Base-by-base conservation (phyloP, 2,329 filamentous ascomycete genomes). In the Celoporthe dispersa region DNA sequence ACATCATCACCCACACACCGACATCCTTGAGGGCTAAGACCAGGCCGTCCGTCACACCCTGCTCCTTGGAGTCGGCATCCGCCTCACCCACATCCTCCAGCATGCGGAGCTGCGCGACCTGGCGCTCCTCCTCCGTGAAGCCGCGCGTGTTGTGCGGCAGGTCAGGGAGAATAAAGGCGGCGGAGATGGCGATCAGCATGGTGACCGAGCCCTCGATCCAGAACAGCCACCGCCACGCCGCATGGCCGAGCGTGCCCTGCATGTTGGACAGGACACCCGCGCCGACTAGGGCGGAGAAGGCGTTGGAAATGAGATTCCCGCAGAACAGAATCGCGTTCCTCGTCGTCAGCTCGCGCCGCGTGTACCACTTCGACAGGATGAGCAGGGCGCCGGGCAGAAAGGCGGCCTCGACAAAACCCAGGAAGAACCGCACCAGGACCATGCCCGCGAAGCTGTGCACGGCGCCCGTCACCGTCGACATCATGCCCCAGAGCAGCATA, bases 281-380 rank as follows among this genome's bases (percentile, higher is more conserved):
- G 2, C 83, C 87, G 59, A 90, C 83, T 2, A 90, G 81, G 0
- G 86, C 86, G 0, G 86, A 87, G 74, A 90, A 90, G 66, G 87
- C 86, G 63, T 87, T 87, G 61, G 87, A 87, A 73, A 89, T 84
- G 72, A 88, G 83, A 75, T 88, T 88, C 1, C 87, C 86, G 71
- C 86, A 86, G 78, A 88, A 89, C 31, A 90, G 78, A 39, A 89
- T 83, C 68, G 87, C 86, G 73, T 88, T 87, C 66, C 87, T 80
- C 67, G 80, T 79, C 19, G 84, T 83, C 71, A 89, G 75, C 78
- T 88, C 87, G 64, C 85, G 84, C 63, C 88, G 84, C 1, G 89
- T 91, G 78, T 92, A 92, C 85, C 89, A 92, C 74, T 90, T 88
- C 0, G 87, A 89, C 28, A 91, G 82, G 61, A 91, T 87, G 59